Base-by-base conservation (phyloP, 2,329 filamentous ascomycete species). In the Pseudogymnoascus sp. region DNA sequence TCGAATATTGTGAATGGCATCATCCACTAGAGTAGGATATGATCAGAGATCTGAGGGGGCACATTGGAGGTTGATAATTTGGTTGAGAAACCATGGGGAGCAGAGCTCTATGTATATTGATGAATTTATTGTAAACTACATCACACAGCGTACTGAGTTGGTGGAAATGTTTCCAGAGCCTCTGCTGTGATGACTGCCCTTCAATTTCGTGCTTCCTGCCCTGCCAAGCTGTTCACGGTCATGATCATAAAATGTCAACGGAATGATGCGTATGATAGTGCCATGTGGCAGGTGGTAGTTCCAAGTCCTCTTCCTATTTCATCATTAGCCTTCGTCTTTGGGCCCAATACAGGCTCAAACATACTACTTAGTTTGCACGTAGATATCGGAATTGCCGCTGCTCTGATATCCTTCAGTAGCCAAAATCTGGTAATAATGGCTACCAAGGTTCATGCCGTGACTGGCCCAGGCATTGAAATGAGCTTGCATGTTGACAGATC, bases 321-420 rank as follows among this genome's bases (percentile, higher is more conserved):
- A 29, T n/a, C 6, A 51, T 51, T 29, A 51, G 23, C 65, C 82
- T 91, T 60, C 86, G 29, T 3, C 6, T 26, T 51, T 51, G n/a
- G 6, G 3, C 14, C 3, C 23, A 8, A 26, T 85, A 69, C 91
- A 29, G 14, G 14, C 7, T 51, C 12, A 34, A 5, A 57, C 47
- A 12, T 57, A 57, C 47, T 57, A 57, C 26, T 57, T 34, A 14
- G 29, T 57, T 18, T 57, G 26, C 26, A 57, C 47, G 11, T 57
- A 57, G 14, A 83, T 81, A 60, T 68, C 73, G 45, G 81, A 75
- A 62, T 72, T 75, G 0, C 82, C 81, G 65, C 74, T 77, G 73
- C 80, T 81, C 65, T 75, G 73, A 71, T 82, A 83, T 3, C 80
- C 81, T 71, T 84, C 82, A 1, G 79, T 81, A 11, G 81, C 81